Evolutionary conservation across 139 green algal genomes (phyloP), one percentile per base, ranked within the genome.

Genomic region (Mesostigma viride): DNA sequence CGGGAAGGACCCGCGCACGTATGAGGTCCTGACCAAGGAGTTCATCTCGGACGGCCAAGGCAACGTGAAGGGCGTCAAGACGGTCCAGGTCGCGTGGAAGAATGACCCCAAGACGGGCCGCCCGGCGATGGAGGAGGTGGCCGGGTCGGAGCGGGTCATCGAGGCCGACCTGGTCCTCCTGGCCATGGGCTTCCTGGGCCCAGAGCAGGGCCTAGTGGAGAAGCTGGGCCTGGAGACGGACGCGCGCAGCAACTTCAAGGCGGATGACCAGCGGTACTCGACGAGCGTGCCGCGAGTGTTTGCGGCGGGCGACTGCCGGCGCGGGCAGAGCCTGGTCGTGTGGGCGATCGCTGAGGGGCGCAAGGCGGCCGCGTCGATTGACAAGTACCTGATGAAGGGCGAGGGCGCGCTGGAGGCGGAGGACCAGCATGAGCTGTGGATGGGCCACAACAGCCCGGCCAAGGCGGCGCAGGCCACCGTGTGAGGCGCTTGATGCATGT

Each of bases 111-210:
- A 24, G 20, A 14, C 11, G 8, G 24, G 61, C 20, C 61, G 65
- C 45, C 75, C 79, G 67, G 81, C 79, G 30, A 80, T 94, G 57
- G 73, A 85, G 46, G 85, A 96, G 84, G 66, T 89, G 31, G 72
- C 74, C 0, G 91, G 85, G 61, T 86, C 35, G 26, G 73, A 80
- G 48, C 72, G 80, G 51, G 75, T 94, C 40, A 77, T 97, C 28
- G 81, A 94, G 64, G 84, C 83, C 6, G 91, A 97, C 84, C 35
- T 97, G 45, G 85, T 87, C 61, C 85, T 97, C 61, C 83, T 97
- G 69, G 90, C 91, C 28, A 94, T 97, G 87, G 91, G 91, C 68
- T 97, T 97, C 80, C 71, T 95, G 58, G 91, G 91, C 1, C 91
- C 91, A 27, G 91, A 97, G 85, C 84, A 87, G 35, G 83, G 59